phyloP scores from a whole-genome alignment of 2,329 filamentous ascomycete genomes.

The Penicillium sp. region DNA sequence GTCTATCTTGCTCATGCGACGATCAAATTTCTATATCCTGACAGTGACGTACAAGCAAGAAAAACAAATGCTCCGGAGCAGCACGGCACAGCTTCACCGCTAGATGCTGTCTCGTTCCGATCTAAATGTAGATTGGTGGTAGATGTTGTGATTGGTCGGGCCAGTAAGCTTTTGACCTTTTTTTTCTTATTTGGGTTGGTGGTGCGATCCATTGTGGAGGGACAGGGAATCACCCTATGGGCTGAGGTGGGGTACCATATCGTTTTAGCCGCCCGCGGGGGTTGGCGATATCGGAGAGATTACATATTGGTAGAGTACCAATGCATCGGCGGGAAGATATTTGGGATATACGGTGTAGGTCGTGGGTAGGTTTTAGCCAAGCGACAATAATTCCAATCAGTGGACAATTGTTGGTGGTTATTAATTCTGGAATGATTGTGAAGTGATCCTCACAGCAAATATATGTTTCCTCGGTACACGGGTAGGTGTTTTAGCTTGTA shows the following conservation, averaged over 20 bases:
- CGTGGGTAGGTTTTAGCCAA: neutral
- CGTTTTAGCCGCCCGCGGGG: constrained; percentile 7
- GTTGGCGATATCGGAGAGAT: constrained; percentile 4
- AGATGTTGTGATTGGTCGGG: constrained; percentile 27
- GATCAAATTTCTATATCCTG: neutral
- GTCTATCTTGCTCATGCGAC: constrained; percentile 5
- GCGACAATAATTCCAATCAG: neutral
- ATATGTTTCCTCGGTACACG: too few species aligned
- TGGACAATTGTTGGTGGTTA: too few species aligned
- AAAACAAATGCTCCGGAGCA: constrained; percentile 17
- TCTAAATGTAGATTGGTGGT: constrained; percentile 15
- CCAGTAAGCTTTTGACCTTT: constrained; percentile 15
- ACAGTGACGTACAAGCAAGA: constrained; percentile 3
- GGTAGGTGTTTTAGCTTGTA: too few species aligned
- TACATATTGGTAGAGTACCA: neutral
- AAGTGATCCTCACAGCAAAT: too few species aligned
- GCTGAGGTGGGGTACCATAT: constrained; percentile 3
- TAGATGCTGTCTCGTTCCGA: constrained; percentile 28
- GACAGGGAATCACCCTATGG: constrained; percentile 19
- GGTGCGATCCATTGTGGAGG: constrained; percentile 1
- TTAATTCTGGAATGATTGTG: too few species aligned
- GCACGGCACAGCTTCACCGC: constrained; percentile 32
- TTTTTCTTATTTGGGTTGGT: constrained; percentile 11
- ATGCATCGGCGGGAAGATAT: neutral
- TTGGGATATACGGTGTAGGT: neutral